A percentile compares a stretch with the other conserved stretches of the same genome.
phyloP scores from a whole-genome alignment of 2,329 filamentous ascomycete genomes.

The Penicillium sp. region DNA sequence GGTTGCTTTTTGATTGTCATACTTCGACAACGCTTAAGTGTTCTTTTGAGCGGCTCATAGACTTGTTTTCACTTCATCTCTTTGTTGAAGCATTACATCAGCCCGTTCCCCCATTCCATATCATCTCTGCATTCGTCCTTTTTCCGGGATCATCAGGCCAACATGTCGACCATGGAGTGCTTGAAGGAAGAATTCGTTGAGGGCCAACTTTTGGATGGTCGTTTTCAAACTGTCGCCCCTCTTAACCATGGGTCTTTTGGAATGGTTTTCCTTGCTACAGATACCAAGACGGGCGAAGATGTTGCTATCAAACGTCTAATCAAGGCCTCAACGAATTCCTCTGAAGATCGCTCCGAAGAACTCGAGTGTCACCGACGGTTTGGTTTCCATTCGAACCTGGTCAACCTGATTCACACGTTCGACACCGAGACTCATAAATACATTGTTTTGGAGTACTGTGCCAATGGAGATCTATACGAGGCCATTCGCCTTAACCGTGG shows the following conservation, averaged over 20 bases:
- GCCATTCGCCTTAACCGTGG: constrained; percentile 87
- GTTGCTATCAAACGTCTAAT: constrained; percentile 97
- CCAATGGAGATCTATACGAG: constrained; percentile 94
- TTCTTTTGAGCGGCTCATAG: constrained; percentile 28
- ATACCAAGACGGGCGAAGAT: constrained; percentile 70
- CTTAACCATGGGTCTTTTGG: constrained; percentile 99
- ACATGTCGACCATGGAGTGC: constrained; percentile 34
- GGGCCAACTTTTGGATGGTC: constrained; percentile 55
- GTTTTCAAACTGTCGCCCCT: constrained; percentile 86
- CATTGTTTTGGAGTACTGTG: constrained; percentile 91
- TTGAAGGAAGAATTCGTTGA: constrained; percentile 39
- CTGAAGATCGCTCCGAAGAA: constrained; percentile 67
- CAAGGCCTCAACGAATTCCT: constrained; percentile 68
- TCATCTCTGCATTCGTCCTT: constrained; percentile 12
- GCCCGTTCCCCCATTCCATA: constrained; percentile 5
- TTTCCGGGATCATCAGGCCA: constrained; percentile 19
- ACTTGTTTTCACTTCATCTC: constrained; percentile 19
- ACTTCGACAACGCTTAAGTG: constrained; percentile 15
- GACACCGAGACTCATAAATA: constrained; percentile 89
- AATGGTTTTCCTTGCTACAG: constrained; percentile 93
- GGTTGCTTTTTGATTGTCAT: constrained; percentile 29
- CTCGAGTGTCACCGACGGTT: constrained; percentile 74
- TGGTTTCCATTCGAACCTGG: constrained; percentile 81
- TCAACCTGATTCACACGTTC: constrained; percentile 87
- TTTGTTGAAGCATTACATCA: constrained; percentile 18